Conservation (phyloP, 1,284 basidiomycete species). For the Xerocomus amazonicus region DNA sequence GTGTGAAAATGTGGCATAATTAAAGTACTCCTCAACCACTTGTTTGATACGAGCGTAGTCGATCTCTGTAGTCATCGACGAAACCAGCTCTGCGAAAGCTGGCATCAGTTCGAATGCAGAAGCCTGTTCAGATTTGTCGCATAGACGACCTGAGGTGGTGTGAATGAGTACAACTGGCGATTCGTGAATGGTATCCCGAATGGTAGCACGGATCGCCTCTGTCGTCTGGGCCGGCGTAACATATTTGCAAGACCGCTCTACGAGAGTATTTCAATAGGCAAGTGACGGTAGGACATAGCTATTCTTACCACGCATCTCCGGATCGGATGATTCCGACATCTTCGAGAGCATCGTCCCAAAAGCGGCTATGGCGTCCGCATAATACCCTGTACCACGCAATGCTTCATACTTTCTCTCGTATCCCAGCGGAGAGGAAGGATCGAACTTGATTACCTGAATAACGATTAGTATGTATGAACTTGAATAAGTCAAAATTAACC, state of each 20-base stretch:
- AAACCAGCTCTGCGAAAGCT: too few relatives aligned
- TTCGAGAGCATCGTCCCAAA: not conserved
- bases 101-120: too few relatives aligned
- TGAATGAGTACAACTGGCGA: not conserved
- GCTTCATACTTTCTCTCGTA: not conserved
- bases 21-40: too few relatives aligned
- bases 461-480: not conserved
- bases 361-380: not conserved
- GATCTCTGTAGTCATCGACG: too few relatives aligned
- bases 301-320: not conserved
- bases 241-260: not conserved
- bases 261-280: not conserved
- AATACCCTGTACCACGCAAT: not conserved
- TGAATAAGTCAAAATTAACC: not conserved
- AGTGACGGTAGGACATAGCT: not conserved
- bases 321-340: slow-evolving; percentile 1
- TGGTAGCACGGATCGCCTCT: not conserved
- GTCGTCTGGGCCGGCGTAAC: not conserved
- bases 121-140: not conserved
- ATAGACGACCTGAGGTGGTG: not conserved
- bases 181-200: not conserved
- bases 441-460: not conserved
- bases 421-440: not conserved
- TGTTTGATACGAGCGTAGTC: too few relatives aligned
- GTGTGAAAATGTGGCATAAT: too few relatives aligned